Evolutionary conservation across 768 basidiomycete species (phyloP).

Genomic region (Collybia nuda): DNA sequence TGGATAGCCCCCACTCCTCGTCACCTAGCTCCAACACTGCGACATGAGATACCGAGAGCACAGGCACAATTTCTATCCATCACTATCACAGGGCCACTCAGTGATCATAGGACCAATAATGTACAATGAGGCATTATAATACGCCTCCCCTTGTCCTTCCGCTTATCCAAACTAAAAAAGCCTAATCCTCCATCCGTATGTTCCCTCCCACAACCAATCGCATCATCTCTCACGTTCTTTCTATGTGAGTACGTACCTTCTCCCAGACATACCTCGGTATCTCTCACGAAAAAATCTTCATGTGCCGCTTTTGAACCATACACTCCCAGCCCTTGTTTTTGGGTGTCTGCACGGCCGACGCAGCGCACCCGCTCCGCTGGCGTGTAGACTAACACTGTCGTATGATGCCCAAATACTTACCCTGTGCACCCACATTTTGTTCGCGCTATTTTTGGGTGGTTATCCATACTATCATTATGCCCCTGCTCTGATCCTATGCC

Average conservation of each 20-base stretch:
- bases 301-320: background rate
- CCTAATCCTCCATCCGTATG: background rate
- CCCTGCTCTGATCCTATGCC: too few relatives aligned
- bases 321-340: conserved; percentile 3
- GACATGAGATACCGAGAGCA: background rate
- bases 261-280: conserved; percentile 1
- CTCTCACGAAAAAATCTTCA: conserved; percentile 15
- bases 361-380: too few relatives aligned
- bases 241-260: conserved; percentile 5
- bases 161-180: background rate
- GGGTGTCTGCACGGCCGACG: too few relatives aligned
- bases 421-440: too few relatives aligned
- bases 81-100: background rate
- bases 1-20: background rate
- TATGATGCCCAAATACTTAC: too few relatives aligned
- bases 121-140: conserved; percentile 7
- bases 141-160: background rate
- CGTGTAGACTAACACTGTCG: too few relatives aligned
- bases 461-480: too few relatives aligned
- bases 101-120: conserved; percentile 3
- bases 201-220: conserved; percentile 14
- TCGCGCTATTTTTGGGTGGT: too few relatives aligned
- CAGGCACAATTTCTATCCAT: background rate
- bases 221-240: conserved; percentile 13
- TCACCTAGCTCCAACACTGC: background rate